phyloP scores from a whole-genome alignment of 2,329 filamentous ascomycete species.

The Pezicula carpinea region DNA sequence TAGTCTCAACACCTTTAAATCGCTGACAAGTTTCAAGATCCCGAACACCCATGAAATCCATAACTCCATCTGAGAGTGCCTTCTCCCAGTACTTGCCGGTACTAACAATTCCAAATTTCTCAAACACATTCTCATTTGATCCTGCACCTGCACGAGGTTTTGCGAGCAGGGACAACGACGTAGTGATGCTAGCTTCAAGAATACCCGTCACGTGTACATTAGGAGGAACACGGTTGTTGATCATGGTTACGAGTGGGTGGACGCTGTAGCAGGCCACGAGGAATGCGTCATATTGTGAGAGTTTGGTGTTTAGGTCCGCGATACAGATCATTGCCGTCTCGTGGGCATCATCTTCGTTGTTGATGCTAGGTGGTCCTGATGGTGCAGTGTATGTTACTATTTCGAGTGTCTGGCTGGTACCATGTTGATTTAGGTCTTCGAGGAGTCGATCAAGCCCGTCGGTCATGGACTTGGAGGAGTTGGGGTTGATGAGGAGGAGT shows the following conservation, averaged over 20 bases:
- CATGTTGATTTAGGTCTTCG: conserved; percentile 28
- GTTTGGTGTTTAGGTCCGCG: conserved; percentile 40
- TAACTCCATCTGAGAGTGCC: conserved; percentile 63
- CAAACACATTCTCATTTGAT: conserved; percentile 15
- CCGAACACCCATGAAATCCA: conserved; percentile 52
- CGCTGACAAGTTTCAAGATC: conserved; percentile 20
- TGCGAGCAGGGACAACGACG: conserved; percentile 33
- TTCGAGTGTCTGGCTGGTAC: conserved; percentile 26
- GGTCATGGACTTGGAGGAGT: conserved; percentile 72
- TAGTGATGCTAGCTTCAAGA: conserved; percentile 74
- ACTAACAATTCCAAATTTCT: conserved; percentile 80
- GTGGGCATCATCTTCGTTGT: conserved; percentile 65
- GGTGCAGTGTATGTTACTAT: conserved; percentile 65
- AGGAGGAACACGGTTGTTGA: conserved; percentile 39
- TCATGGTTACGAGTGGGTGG: conserved; percentile 66
- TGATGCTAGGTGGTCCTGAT: conserved; percentile 66
- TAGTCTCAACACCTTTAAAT: conserved; percentile 80
- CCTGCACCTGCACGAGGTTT: conserved; percentile 18
- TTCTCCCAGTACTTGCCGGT: conserved; percentile 81
- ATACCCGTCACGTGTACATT: conserved; percentile 68
- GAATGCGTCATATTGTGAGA: conserved; percentile 63
- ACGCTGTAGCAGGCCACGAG: conserved; percentile 86
- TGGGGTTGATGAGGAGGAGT: conserved; percentile 75
- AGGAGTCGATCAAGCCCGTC: conserved; percentile 52
- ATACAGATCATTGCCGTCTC: conserved; percentile 60